Base-by-base conservation (phyloP, 768 basidiomycete species). In the Pleurotus tuoliensis region DNA sequence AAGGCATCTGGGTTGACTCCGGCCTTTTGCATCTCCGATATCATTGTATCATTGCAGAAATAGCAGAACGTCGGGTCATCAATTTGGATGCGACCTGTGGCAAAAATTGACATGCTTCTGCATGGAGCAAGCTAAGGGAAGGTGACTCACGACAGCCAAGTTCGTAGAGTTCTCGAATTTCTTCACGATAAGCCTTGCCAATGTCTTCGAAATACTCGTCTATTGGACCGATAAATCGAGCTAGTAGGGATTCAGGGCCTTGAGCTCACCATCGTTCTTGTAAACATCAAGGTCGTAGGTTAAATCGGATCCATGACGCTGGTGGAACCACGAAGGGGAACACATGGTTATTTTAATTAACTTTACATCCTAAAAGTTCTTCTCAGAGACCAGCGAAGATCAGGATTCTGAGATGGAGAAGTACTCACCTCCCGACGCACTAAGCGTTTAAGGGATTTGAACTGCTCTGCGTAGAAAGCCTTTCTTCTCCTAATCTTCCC, bases 281-380 rank as follows among this genome's bases (percentile, higher is more conserved):
- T 89, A 89, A 5, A 87, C 79, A 6, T 76, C 73, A 43, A 77
- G 72, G 57, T 81, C 81, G 63, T 83, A 86, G 5, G 82, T 82
- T 46, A 69, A 46, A 58, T 83, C 81, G 7, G 74, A 76, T 49
- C 87, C 87, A 64, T 86, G 84, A 22, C 82, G 80, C 25, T 87
- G 80, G 65, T 87, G 85, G 67, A 82, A 85, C 84, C 86, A 87
- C 37, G 83, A 82, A 3, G 88, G 88, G 0, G 87, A 82, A 58
- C 82, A 85, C 68, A 88, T 73, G 12, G 85, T 90, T 57, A 90
- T 63, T 67, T 92, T 91, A 67, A 90, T 78, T 63, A 77, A 74
- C 63, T 78, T 77, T 57, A 87, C 81, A 62, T 88, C 86, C 81
- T 84, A 51, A 25, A 20, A 37, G 59, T 45, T 51, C 41, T 24